Conservation (phyloP, 805 yeast genomes). For the Yamadazyma tumulicola region DNA sequence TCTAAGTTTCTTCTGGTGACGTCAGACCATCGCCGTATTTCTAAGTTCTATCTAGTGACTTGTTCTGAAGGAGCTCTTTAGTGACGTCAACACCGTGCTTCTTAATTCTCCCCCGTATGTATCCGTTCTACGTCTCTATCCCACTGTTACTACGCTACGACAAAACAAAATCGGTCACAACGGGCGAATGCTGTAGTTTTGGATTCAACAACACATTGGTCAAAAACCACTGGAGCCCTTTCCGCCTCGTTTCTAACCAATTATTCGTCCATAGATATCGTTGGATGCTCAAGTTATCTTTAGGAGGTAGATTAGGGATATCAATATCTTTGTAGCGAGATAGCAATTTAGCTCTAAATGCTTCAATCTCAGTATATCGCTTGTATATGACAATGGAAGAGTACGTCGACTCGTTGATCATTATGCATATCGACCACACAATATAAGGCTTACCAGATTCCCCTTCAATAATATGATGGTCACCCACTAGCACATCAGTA, state of each 20-base stretch:
- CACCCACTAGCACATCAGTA: constrained; percentile 41
- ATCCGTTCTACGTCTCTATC: too few relatives aligned
- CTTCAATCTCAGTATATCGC: constrained; percentile 63
- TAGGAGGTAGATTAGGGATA: constrained; percentile 52
- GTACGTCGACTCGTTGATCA: constrained; percentile 32
- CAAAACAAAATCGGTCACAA: constrained; percentile 27
- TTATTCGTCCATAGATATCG: constrained; percentile 34
- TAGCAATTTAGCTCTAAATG: constrained; percentile 42
- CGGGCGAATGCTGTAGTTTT: constrained; percentile 30
- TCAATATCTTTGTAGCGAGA: constrained; percentile 37
- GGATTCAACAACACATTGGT: constrained; percentile 54
- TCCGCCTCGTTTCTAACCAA: constrained; percentile 54
- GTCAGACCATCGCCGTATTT: too few relatives aligned
- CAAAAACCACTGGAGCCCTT: constrained; percentile 59
- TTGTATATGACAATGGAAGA: constrained; percentile 48
- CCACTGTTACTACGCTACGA: too few relatives aligned
- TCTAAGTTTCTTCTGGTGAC: too few relatives aligned
- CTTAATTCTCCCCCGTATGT: too few relatives aligned
- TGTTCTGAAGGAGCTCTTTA: too few relatives aligned
- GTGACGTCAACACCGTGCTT: too few relatives aligned
- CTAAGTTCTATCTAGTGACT: too few relatives aligned
- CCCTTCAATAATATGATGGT: constrained; percentile 35
- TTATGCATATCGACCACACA: constrained; percentile 38
- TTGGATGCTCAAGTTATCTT: constrained; percentile 38
- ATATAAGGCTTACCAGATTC: constrained; percentile 35